A percentile compares a stretch with the other conserved stretches of the same genome.
These are phyloP conservation scores for Tetrapisispora arboricola DNA, from an alignment of 805 yeast genomes.

Conservation along the genomic window DNA sequence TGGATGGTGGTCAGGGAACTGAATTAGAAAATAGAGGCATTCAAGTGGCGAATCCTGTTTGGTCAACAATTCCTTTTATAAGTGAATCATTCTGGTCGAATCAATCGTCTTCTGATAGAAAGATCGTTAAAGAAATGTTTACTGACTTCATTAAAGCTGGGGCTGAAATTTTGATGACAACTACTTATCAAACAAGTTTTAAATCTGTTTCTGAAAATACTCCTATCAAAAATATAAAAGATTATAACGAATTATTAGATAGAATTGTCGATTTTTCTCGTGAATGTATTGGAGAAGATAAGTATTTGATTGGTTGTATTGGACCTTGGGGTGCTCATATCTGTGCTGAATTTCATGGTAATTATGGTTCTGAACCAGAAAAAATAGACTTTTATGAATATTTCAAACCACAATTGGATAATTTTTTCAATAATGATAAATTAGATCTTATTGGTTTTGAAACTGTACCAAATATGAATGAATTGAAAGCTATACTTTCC, in stretches of 20 bases:
- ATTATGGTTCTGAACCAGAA: slow-evolving; percentile 34
- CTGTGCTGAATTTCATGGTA: slow-evolving; percentile 64
- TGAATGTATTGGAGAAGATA: slow-evolving; percentile 16
- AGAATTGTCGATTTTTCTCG: slow-evolving; percentile 19
- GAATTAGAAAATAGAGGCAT: slow-evolving; percentile 44
- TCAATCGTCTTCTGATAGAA: slow-evolving; percentile 27
- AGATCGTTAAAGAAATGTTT: slow-evolving; percentile 39
- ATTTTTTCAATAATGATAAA: slow-evolving; percentile 39
- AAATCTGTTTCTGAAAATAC: slow-evolving; percentile 30
- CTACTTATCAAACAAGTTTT: slow-evolving; percentile 52
- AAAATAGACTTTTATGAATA: slow-evolving; percentile 26
- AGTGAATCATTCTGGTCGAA: slow-evolving; percentile 21
- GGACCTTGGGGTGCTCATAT: slow-evolving; percentile 73
- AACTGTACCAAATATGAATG: slow-evolving; percentile 59
- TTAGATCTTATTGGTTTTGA: slow-evolving; percentile 58
- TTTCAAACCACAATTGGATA: slow-evolving; percentile 29
- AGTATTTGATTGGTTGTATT: slow-evolving; percentile 40
- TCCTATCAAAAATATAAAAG: slow-evolving; percentile 9
- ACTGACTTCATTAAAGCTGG: slow-evolving; percentile 43
- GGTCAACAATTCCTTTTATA: slow-evolving; percentile 51
- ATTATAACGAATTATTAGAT: slow-evolving; percentile 15
- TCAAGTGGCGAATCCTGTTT: slow-evolving; percentile 38
- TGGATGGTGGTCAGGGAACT: slow-evolving; percentile 63
- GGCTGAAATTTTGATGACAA: slow-evolving; percentile 43
- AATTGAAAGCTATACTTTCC: slow-evolving; percentile 40